Conservation (phyloP, 176 grass and related monocot genomes). For the Avena sativa region DNA sequence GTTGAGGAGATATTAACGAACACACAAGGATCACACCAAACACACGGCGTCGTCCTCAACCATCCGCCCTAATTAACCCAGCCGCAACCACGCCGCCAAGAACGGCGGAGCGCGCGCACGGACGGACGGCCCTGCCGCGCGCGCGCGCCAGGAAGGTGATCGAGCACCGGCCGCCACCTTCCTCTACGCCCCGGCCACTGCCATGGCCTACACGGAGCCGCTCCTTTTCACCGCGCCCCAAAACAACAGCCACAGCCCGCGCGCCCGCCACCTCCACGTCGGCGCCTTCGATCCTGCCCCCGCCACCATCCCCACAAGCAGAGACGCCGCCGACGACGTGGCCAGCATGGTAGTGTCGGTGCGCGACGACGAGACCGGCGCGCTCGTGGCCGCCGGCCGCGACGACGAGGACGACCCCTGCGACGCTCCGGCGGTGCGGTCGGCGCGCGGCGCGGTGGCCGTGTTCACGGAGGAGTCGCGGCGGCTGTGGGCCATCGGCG, state of each 20-base stretch:
- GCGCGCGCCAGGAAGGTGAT: neutral
- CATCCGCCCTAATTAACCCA: conserved; percentile 23
- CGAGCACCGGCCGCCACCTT: neutral
- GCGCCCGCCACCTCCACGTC: neutral
- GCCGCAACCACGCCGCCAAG: conserved; percentile 11
- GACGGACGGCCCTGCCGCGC: neutral
- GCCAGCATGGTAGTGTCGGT: conserved; percentile 29
- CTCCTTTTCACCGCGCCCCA: conserved; percentile 26
- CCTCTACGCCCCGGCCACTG: conserved; percentile 1
- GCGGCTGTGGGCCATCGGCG: conserved; percentile 68
- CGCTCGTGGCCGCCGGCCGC: conserved; percentile 14
- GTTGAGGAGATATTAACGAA: neutral
- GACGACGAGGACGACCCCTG: neutral
- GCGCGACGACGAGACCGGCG: conserved; percentile 48
- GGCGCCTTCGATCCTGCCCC: neutral
- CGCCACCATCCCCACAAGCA: neutral
- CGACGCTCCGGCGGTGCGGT: conserved; percentile 51
- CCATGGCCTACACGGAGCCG: conserved; percentile 44
- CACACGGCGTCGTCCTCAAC: neutral
- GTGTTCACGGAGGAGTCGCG: conserved; percentile 59
- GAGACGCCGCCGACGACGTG: neutral
- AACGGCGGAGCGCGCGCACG: conserved; percentile 32
- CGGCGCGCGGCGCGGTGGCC: conserved; percentile 32
- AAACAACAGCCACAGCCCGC: conserved; percentile 36
- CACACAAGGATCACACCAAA: neutral